Evolutionary conservation across 805 yeast genomes (phyloP), one percentile per base, ranked within the genome.

Genomic region (Naumovozyma baii): DNA sequence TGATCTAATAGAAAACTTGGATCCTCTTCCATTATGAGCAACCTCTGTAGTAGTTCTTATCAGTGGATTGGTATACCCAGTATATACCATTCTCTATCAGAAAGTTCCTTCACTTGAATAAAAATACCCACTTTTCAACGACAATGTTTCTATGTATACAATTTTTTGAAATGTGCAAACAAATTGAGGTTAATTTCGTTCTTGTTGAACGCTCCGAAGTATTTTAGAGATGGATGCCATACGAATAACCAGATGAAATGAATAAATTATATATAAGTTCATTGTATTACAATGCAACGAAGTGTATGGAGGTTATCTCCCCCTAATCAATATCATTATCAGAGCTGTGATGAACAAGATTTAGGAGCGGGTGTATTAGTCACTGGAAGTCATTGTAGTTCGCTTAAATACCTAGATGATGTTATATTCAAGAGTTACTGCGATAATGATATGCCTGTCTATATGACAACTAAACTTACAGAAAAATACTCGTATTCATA

Each of bases 321-420:
- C 10, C 18, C 20, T 12, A 26, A 12, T n/a, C 3, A 19, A 9
- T 17, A 19, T 10, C 7, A 4, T 8, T 49, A 39, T 26, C 32
- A 22, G 1, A 53, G 64, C 16, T 70, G 75, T 35, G 39, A 47
- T 5, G 51, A 54, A 1, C 39, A 54, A 3, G 31, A 43, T 2
- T 46, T 70, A 9, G 50, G 56, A 1, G 46, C 52, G 4, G 75
- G 75, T 1, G 31, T 61, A 2, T 26, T 66, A 8, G 26, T 66
- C 4, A 44, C 59, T 12, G 35, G 42, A 3, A 43, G 45, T 10
- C 28, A 53, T 1, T 42, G 44, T 3, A 26, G 37, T 4, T 35
- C 39, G 3, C 33, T 52, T 14, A 34, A 44, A 12, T 49, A 48
- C 20, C 39, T 52, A 4, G 48, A 49, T 13, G 30, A 37, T 17